Percentiles rank a stretch among this genome's conserved stretches.
phyloP scores from a whole-genome alignment of 805 yeast species.

The Saccharomycopsis synnaedendra region DNA sequence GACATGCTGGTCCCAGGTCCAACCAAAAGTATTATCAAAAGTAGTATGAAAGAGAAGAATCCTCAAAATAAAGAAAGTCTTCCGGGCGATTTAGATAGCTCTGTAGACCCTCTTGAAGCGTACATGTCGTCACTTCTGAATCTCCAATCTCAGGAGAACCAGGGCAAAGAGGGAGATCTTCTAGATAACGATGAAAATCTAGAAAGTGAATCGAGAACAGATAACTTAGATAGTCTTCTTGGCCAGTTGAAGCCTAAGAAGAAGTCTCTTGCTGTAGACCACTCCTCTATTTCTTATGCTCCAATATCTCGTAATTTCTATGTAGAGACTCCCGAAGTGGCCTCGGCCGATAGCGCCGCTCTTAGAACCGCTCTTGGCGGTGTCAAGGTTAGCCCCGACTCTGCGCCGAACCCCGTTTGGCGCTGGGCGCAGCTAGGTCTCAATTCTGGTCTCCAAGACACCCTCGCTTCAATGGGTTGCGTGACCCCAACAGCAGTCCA shows the following conservation, averaged over 20 bases:
- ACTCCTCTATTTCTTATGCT: conserved; percentile 27
- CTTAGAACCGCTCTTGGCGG: conserved; percentile 46
- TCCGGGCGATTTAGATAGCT: not conserved
- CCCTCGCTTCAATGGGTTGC: conserved; percentile 42
- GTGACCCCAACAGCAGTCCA: conserved; percentile 77
- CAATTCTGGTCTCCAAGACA: conserved; percentile 42
- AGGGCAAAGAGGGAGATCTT: not conserved
- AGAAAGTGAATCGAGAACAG: conserved; percentile 1
- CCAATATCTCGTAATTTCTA: conserved; percentile 56
- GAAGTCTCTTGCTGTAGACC: conserved; percentile 9
- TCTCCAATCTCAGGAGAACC: not conserved
- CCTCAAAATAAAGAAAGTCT: not conserved
- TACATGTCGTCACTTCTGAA: not conserved
- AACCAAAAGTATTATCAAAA: not conserved
- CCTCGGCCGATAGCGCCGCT: conserved; percentile 40
- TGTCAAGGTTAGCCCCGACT: conserved; percentile 51
- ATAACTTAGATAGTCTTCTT: conserved; percentile 5
- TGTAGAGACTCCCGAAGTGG: conserved; percentile 43
- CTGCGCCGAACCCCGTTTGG: conserved; percentile 52
- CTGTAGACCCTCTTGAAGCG: not conserved
- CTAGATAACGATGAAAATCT: conserved; percentile 1
- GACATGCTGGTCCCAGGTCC: not conserved
- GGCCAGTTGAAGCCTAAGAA: conserved; percentile 8
- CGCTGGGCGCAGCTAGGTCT: conserved; percentile 80
- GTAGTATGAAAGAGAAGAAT: no score